A percentile compares a stretch with the other conserved stretches of the same genome.
Conservation (phyloP, 805 yeast genomes). For the Candida corydali region DNA sequence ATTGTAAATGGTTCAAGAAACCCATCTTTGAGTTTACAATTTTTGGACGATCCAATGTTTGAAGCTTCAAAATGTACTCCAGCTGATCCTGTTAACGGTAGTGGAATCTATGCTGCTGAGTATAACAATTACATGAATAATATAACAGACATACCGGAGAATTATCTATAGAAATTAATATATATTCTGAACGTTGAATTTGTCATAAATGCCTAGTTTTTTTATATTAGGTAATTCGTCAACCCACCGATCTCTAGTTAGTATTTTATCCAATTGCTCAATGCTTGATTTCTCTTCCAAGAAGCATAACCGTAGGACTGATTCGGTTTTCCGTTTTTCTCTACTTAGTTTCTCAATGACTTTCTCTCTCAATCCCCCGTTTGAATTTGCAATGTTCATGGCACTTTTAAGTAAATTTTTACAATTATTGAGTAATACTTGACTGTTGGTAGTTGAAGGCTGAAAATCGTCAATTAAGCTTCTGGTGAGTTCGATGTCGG, state of each 20-base stretch:
- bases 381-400: slow-evolving; percentile 37
- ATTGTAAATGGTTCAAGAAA: slow-evolving; percentile 31
- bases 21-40: slow-evolving; percentile 26
- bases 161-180: slow-evolving; percentile 1
- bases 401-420: slow-evolving; percentile 44
- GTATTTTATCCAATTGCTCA: slow-evolving; percentile 26
- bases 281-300: slow-evolving; percentile 35
- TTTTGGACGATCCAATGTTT: slow-evolving; percentile 31
- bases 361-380: slow-evolving; percentile 52
- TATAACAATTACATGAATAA: slow-evolving; percentile 19
- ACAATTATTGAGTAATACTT: slow-evolving; percentile 34
- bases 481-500: slow-evolving; percentile 51
- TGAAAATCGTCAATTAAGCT: slow-evolving; percentile 27
- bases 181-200: slow-evolving; percentile 13
- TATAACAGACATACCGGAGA: slow-evolving; percentile 28
- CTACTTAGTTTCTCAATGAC: slow-evolving; percentile 40
- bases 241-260: slow-evolving; percentile 29
- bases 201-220: slow-evolving; percentile 25
- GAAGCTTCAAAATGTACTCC: slow-evolving; percentile 23
- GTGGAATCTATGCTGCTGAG: slow-evolving; percentile 19
- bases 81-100: slow-evolving; percentile 6
- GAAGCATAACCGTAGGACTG: slow-evolving; percentile 42
- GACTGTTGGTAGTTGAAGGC: slow-evolving; percentile 25
- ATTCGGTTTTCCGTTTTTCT: slow-evolving; percentile 40
- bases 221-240: slow-evolving; percentile 20